These are phyloP conservation scores for Didymella keratinophila DNA, from an alignment of 2,329 filamentous ascomycete species.

Conservation along the genomic window DNA sequence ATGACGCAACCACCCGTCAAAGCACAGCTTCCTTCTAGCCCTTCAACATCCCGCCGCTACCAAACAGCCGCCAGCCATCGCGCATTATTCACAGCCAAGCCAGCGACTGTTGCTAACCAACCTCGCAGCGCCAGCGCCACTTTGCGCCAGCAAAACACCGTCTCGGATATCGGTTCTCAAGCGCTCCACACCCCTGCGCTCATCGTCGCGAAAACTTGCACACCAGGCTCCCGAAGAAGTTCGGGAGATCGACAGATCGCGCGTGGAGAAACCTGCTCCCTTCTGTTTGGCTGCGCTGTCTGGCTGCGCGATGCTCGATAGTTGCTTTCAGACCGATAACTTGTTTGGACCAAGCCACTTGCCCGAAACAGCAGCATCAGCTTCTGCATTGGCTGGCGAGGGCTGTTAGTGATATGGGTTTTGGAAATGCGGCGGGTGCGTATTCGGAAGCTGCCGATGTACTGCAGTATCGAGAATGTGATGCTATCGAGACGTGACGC, in stretches of 20 bases:
- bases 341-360: slow-evolving; percentile 1
- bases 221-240: slow-evolving; percentile 9
- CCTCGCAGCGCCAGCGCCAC: slow-evolving; percentile 1
- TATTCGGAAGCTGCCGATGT: slow-evolving; percentile 2
- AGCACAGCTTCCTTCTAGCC: neutral
- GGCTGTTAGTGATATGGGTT: slow-evolving; percentile 2
- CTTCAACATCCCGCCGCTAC: neutral
- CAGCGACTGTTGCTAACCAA: neutral
- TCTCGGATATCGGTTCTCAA: slow-evolving; percentile 1
- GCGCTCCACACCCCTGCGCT: neutral
- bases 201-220: neutral
- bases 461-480: neutral
- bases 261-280: slow-evolving; percentile 3
- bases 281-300: neutral
- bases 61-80: neutral
- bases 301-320: neutral
- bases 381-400: neutral
- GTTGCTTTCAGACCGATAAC: neutral
- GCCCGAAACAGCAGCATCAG: neutral
- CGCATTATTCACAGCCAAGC: neutral
- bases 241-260: slow-evolving; percentile 29
- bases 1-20: slow-evolving; percentile 1
- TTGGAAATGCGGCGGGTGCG: neutral
- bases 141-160: neutral
- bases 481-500: neutral